These are phyloP conservation scores for Exophiala sp. DNA, from an alignment of 2,329 filamentous ascomycete genomes.

Conservation along the genomic window DNA sequence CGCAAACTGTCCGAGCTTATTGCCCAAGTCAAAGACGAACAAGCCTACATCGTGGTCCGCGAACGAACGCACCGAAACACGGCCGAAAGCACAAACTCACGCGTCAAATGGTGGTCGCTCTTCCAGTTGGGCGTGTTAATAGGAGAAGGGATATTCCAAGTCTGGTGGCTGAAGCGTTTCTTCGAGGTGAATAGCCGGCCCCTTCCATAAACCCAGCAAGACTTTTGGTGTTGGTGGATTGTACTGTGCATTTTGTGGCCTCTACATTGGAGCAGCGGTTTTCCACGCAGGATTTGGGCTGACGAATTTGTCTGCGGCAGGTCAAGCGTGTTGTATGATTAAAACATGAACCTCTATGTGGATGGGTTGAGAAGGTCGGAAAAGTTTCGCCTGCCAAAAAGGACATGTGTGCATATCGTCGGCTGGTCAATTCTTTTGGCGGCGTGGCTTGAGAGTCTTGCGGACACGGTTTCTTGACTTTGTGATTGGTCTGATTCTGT, in stretches of 20 bases:
- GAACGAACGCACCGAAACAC: slow-evolving; percentile 97
- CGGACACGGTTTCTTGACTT: no score
- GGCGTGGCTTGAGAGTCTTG: no score
- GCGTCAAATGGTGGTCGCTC: slow-evolving; percentile 99
- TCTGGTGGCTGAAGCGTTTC: slow-evolving; percentile 99
- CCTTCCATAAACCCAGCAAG: slow-evolving; percentile 17
- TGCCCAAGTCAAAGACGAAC: slow-evolving; percentile 91
- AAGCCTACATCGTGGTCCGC: slow-evolving; percentile 90
- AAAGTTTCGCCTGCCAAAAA: no score
- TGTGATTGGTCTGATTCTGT: no score
- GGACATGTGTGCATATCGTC: no score
- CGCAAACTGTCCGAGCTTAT: slow-evolving; percentile 77
- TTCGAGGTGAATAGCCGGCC: slow-evolving; percentile 62
- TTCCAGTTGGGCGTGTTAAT: slow-evolving; percentile 87
- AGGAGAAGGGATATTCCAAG: slow-evolving; percentile 92
- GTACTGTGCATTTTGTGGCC: not conserved
- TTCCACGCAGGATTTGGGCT: slow-evolving; percentile 7
- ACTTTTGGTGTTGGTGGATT: not conserved
- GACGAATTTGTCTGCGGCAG: slow-evolving; percentile 29
- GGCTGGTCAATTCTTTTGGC: no score
- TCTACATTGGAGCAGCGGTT: not conserved
- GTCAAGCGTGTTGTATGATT: slow-evolving; percentile 45
- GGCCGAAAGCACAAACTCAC: slow-evolving; percentile 92
- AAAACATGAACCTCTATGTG: slow-evolving; percentile 1
- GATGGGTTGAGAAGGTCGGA: not conserved